Base-by-base conservation (phyloP, 768 basidiomycete species). In the Zangia roseola region DNA sequence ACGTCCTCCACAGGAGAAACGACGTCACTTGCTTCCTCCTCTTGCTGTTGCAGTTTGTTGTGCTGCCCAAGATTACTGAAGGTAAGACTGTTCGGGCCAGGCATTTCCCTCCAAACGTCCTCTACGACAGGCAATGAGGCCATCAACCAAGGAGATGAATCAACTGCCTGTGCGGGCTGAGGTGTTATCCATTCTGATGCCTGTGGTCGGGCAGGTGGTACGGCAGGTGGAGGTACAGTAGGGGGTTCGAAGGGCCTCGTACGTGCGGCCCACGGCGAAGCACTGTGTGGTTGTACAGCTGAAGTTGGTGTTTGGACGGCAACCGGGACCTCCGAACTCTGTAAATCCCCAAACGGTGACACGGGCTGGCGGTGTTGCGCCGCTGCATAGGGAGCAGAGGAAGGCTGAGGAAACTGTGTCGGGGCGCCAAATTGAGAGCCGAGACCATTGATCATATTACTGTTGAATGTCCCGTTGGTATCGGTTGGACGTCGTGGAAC, bases 1-100 rank as follows among this genome's bases (percentile, higher is more conserved):
- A 38, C 40, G 49, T 59, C 50, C 21, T 63, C 56, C 39, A 42
- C 19, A 14, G 58, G 42, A 47, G 58, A 53, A 47, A 62, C 49
- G 23, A 52, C 30, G 37, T 56, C 45, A 43, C 53, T 42, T 40
- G 49, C 7, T 14, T 53, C 58, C 21, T 61, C 71, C 30, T 71
- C 61, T 26, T 72, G 69, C 39, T 75, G 68, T 48, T 79, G 75
- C 42, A 80, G 70, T 53, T 76, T 75, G 50, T 81, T 80, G 54
- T 83, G 81, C 42, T 83, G 81, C 9, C 77, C 80, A 17, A 83
- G 66, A 55, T 82, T 82, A 44, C 74, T 78, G 47, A 78, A 72
- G 0, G 83, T 82, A 17, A 84, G 70, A 50, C 79, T 80, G 51
- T 75, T 73, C 10, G 76, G 71, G 14, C 72, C 73, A 2, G 71